Base-by-base conservation (phyloP, 2,329 filamentous ascomycete genomes). In the Pseudocercospora fijiensis region DNA sequence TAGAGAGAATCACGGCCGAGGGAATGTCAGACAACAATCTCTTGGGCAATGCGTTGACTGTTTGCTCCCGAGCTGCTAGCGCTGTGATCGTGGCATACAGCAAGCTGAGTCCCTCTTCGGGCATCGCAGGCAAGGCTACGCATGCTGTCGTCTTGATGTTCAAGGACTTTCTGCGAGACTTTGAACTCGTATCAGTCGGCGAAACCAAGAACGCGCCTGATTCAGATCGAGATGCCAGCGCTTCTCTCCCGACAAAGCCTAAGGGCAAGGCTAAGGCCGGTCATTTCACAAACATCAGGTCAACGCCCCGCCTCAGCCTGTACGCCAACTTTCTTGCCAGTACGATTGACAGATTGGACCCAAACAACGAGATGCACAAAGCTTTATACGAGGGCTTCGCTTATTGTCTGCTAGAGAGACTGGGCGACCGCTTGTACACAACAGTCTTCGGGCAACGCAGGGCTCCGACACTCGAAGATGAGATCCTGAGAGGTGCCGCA, bases 361-460 rank as follows among this genome's bases (percentile, higher is more conserved):
- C 76, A 27, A 75, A 72, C 9, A 67, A 74, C 18, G 61, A 70
- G 3, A 45, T 72, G 10, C 78, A 81, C 45, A 74, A 75, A 28
- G 69, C 76, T 20, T 65, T 82, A 1, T 81, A 81, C 58, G 80
- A 82, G 70, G 79, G 78, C 2, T 77, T 80, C 33, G 70, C 77
- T 1, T 82, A 76, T 60, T 67, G 77, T 13, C 63, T 81, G 1
- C 69, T 82, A 2, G 74, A 79, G 24, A 75, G 74, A 20, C 69
- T 79, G 0, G 79, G 79, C 4, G 71, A 73, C 20, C 71, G 72
- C 0, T 69, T 81, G 2, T 80, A 76, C 61, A 72, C 76, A 49
- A 74, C 72, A 45, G 76, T 75, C 0, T 81, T 82, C 60, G 76
- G 76, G 4, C 69, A 70, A 11, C 47, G 55, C 2, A 70, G 71